Base-by-base conservation (phyloP, 148 eudicot species). In the Simmondsia chinensis region DNA sequence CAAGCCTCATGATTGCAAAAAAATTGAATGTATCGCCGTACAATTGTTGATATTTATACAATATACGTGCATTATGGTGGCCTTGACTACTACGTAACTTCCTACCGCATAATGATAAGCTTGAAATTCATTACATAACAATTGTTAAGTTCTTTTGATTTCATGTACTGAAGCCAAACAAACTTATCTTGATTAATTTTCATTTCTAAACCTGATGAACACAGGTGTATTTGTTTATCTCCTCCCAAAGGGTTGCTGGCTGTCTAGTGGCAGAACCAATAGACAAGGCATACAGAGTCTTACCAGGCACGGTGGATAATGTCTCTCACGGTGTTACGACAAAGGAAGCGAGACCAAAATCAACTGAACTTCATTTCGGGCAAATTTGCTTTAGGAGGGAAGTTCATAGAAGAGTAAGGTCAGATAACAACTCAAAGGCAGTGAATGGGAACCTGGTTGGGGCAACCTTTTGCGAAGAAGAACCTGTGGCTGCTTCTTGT, bases 161-260 rank as follows among this genome's bases (percentile, higher is more conserved):
- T 43, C 3, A 18, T 15, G 19, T 11, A 19, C 2, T 30, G 30
- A 22, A 32, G 10, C 23, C 7, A 2, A 0, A 1, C 3, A 4
- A 39, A 23, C 5, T 31, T 12, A 18, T 21, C 28, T 29, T 5
- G 33, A 5, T 29, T 26, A 39, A 13, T 52, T 5, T 18, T 30
- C 7, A n/a, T 40, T 28, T 34, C 2, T 44, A 22, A 22, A 6
- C 15, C 2, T 27, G 48, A 19, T 9, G 9, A 26, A 19, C 50
- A 59, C 73, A 82, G 97, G 95, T 79, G 34, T 85, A 82, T 66
- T 39, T 91, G 32, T 89, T 52, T 52, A 50, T 78, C 20, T 75
- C 77, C 17, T 73, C 75, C 21, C 76, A 63, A 50, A 69, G 88
- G 47, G 35, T 91, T 13, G 68, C 67, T 11, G 97, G 95, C 10